Base-by-base conservation (phyloP, 2,329 filamentous ascomycete species). In the Exophiala lecanii-corni region DNA sequence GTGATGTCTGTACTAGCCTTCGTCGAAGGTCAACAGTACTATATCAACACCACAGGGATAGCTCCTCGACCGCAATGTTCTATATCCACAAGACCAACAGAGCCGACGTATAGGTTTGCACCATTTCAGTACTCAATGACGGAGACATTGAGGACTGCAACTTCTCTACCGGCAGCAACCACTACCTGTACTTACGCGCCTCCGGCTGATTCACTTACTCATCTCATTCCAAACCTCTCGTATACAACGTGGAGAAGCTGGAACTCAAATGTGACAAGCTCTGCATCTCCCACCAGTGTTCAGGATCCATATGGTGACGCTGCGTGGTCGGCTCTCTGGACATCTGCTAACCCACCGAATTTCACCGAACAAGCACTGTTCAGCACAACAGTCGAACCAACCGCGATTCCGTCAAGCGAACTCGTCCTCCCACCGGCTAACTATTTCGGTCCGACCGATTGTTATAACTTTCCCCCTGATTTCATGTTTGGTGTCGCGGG, bases 351-450 rank as follows among this genome's bases (percentile, higher is more conserved):
- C 30, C 45, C 62, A 2, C 48, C 55, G 5, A 60, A 64, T 31
- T 64, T 62, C 35, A 63, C 61, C 1, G 50, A 60, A 12, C 57
- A 59, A n/a, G 57, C 59, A 1, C 49, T 70, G n/a, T 68, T 69
- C 41, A 53, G 40, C 37, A 53, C 75, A 0, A 80, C 76, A 0
- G 75, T 76, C 2, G 66, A 62, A 3, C 74, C 77, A 0, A 81
- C 75, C 0, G 67, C 76, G 0, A 59, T 81, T 1, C 72, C 76
- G 0, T 74, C 65, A 1, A 71, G 62, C 40, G 74, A 80, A 43
- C 65, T 81, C 1, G 62, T 79, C 4, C 64, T 78, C 0, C 78
- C 77, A 0, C 76, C 78, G 0, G 57, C 63, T 1, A 69, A 74
- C 36, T 75, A 74, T 45, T 73, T 75, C 42, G 64, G 63, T 0